Base-by-base conservation (phyloP, 352 stramenopile genomes). In the Globisporangium lucens region DNA sequence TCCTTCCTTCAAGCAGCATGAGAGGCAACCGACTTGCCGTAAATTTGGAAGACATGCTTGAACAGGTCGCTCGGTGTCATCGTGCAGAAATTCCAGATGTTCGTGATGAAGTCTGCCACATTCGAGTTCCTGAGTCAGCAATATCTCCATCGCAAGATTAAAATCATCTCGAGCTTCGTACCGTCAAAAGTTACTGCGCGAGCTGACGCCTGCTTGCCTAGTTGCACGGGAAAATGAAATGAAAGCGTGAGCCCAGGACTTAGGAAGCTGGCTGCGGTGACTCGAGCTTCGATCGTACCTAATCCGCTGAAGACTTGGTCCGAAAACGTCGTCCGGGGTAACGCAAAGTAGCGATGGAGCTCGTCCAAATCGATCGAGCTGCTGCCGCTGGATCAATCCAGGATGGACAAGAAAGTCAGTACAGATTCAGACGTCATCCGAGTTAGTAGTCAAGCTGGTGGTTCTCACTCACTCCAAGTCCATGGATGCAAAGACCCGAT, bases 81-180 rank as follows among this genome's bases (percentile, higher is more conserved):
- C 3, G 78, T 85, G 46, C 80, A 87, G 49, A 87, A 84, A 36
- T 83, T 89, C 80, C 80, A 89, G 2, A 84, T 70, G 57, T 87
- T 87, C 30, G 84, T 41, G 13, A 89, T 57, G 59, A 89, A 87
- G 70, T 85, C 78, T 82, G 52, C 17, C 3, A n/a, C 17, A 55
- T 20, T 5, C 30, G 20, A 41, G 13, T 29, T 12, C 20, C 12
- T 27, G 17, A 43, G 46, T 41, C 4, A 15, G 20, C 53, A 53
- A 20, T 15, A 13, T 33, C 30, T 33, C 12, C 4, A 22, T 20
- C 2, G 10, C 27, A 46, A 12, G 15, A 2, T 29, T 46, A 29
- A 61, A 4, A 27, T 35, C 7, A 30, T 3, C 0, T n/a, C 5
- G 20, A 8, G 20, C n/a, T n/a, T 20, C 29, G 15, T 56, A 76